Conservation (phyloP, 805 yeast species). For the Lipomyces mesembrius region DNA sequence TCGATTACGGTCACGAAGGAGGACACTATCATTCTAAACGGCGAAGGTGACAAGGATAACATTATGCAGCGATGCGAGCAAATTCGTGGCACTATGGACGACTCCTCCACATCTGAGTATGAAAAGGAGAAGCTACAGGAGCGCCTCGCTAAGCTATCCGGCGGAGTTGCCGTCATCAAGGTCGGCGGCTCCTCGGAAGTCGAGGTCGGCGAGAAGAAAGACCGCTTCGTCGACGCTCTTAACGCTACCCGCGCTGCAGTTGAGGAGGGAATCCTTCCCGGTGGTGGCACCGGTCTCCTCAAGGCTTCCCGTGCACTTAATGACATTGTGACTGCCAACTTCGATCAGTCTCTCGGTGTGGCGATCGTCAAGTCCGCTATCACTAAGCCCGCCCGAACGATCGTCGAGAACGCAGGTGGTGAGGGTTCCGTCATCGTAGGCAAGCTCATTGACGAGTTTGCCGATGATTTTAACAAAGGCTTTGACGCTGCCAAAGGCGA, state of each 20-base stretch:
- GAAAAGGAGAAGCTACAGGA: slow-evolving; percentile 97
- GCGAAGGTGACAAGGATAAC: slow-evolving; percentile 83
- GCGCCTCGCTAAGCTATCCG: slow-evolving; percentile 93
- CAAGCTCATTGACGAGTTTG: slow-evolving; percentile 63
- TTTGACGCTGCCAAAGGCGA: slow-evolving; percentile 91
- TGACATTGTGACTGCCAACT: slow-evolving; percentile 67
- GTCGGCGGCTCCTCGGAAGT: slow-evolving; percentile 98
- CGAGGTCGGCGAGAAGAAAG: slow-evolving; percentile 99
- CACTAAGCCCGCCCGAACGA: slow-evolving; percentile 92
- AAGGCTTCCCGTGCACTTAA: slow-evolving; percentile 85
- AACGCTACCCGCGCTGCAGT: slow-evolving; percentile 99
- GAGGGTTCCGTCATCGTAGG: slow-evolving; percentile 98
- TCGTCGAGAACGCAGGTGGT: slow-evolving; percentile 95
- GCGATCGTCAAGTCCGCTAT: slow-evolving; percentile 91
- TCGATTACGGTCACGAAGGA: slow-evolving; percentile 92
- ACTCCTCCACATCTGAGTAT: slow-evolving; percentile 76
- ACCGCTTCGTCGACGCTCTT: slow-evolving; percentile 96
- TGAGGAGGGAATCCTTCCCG: slow-evolving; percentile 97
- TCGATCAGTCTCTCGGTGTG: slow-evolving; percentile 96
- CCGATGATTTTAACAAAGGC: slow-evolving; percentile 82
- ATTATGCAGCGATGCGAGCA: slow-evolving; percentile 89
- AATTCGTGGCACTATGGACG: slow-evolving; percentile 79
- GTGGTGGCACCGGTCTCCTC: slow-evolving; percentile 98
- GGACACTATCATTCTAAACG: slow-evolving; percentile 92
- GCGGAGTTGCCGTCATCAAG: slow-evolving; percentile 97